Conservation (phyloP, 257 asterid species). For the Penstemon davidsonii region DNA sequence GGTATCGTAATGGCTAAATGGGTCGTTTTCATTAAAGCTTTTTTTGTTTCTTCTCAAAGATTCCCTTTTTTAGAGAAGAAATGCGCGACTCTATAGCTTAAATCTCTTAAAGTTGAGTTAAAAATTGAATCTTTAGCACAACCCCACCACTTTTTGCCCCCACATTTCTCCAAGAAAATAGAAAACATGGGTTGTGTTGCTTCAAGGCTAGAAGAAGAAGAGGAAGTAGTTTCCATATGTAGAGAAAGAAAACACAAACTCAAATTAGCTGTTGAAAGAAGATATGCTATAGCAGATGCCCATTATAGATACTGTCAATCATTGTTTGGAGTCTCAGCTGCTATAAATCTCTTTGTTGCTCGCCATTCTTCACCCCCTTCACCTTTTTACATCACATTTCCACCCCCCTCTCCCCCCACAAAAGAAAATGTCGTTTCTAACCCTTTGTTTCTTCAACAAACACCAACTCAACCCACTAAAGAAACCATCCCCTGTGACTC, state of each 20-base stretch:
- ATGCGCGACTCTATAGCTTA: constrained; percentile 28
- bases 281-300: constrained; percentile 78
- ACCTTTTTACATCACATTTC: constrained; percentile 54
- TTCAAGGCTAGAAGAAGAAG: constrained; percentile 70
- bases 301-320: constrained; percentile 81
- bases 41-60: constrained; percentile 29
- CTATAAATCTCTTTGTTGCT: constrained; percentile 70
- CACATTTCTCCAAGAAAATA: constrained; percentile 40
- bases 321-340: constrained; percentile 77
- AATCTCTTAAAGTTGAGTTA: constrained; percentile 27
- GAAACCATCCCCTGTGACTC: constrained; percentile 48
- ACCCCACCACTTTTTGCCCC: constrained; percentile 37
- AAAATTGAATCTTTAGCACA: constrained; percentile 34
- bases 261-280: constrained; percentile 77
- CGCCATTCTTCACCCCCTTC: constrained; percentile 74
- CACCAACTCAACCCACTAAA: constrained; percentile 58
- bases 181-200: constrained; percentile 82
- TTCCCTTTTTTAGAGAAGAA: constrained; percentile 27
- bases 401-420: constrained; percentile 54
- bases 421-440: constrained; percentile 64
- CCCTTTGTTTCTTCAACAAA: constrained; percentile 80
- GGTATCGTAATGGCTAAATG: constrained; percentile 30
- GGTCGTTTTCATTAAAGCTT: constrained; percentile 35
- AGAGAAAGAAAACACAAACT: constrained; percentile 75
- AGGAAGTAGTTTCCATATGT: constrained; percentile 82